Percentiles rank a stretch among this genome's conserved stretches.
Evolutionary conservation across 2,329 filamentous ascomycete genomes (phyloP).

Genomic region (Fusarium torreyae): DNA sequence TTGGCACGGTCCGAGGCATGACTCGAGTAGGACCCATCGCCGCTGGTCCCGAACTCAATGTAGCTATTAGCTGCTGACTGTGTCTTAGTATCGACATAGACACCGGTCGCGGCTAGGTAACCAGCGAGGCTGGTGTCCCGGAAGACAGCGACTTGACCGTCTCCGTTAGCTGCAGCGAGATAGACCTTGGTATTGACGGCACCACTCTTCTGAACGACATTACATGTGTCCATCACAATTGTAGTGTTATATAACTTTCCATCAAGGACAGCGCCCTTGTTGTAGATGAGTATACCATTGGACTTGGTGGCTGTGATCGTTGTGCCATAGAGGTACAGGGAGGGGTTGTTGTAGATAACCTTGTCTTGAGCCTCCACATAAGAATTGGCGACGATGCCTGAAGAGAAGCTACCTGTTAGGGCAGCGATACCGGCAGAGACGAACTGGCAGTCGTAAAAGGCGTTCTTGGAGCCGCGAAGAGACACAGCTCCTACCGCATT

Average conservation of each 20-base stretch:
- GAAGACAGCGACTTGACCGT: constrained; percentile 59
- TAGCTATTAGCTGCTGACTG: constrained; percentile 55
- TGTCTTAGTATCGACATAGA: constrained; percentile 51
- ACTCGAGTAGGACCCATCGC: constrained; percentile 57
- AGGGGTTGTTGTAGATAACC: constrained; percentile 58
- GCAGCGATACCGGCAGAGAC: constrained; percentile 55
- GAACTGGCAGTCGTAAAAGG: constrained; percentile 60
- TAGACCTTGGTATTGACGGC: constrained; percentile 58
- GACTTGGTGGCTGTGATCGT: constrained; percentile 58
- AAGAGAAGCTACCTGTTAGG: constrained; percentile 51
- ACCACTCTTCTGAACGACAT: constrained; percentile 52
- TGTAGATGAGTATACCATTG: constrained; percentile 55
- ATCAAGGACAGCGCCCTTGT: constrained; percentile 52
- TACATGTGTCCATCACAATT: constrained; percentile 58
- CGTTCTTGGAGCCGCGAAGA: constrained; percentile 37
- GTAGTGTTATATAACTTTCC: constrained; percentile 57
- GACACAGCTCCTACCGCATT: constrained; percentile 15
- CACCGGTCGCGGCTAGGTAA: constrained; percentile 56
- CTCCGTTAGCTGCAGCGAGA: constrained; percentile 59
- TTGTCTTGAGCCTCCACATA: constrained; percentile 62
- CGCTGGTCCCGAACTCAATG: constrained; percentile 59
- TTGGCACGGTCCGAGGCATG: constrained; percentile 54
- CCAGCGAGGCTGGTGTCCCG: constrained; percentile 57
- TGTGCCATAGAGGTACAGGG: constrained; percentile 60
- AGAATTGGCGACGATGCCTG: constrained; percentile 59